Conservation (phyloP, 805 yeast genomes). For the Wilhelminamyces savonicus region DNA sequence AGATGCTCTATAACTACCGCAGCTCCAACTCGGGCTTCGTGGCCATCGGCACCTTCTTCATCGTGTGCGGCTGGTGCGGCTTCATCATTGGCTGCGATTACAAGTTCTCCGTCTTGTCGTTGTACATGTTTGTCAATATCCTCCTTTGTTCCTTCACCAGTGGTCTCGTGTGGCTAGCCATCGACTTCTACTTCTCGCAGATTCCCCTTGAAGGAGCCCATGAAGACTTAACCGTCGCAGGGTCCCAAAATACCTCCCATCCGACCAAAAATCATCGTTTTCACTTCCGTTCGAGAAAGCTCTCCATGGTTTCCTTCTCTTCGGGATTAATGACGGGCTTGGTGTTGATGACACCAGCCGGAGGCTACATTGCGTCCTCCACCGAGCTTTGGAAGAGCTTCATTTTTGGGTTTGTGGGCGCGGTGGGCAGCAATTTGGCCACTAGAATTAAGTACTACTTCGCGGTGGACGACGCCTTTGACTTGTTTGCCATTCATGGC, state of each 20-base stretch:
- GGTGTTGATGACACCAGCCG: constrained; percentile 38
- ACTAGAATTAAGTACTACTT: constrained; percentile 35
- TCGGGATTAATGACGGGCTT: constrained; percentile 37
- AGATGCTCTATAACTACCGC: constrained; percentile 28
- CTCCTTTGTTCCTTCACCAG: constrained; percentile 28
- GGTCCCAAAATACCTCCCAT: too few relatives aligned
- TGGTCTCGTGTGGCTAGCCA: constrained; percentile 29
- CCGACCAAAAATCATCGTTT: not conserved
- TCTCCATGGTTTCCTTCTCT: constrained; percentile 33
- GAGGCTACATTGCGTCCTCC: constrained; percentile 31
- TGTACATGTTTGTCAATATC: constrained; percentile 27
- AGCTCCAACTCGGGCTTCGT: constrained; percentile 29
- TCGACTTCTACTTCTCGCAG: constrained; percentile 34
- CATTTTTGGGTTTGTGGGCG: constrained; percentile 35
- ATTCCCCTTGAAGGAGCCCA: constrained; percentile 27
- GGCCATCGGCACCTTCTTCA: constrained; percentile 26
- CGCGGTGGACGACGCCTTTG: constrained; percentile 36
- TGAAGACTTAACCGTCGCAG: not conserved
- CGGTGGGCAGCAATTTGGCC: constrained; percentile 27
- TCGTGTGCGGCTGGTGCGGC: constrained; percentile 36
- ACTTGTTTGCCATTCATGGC: constrained; percentile 39
- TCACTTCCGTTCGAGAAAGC: constrained; percentile 8
- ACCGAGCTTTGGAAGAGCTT: constrained; percentile 35
- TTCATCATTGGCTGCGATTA: constrained; percentile 39
- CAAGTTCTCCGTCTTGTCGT: constrained; percentile 25